A percentile compares a stretch with the other conserved stretches of the same genome.
Evolutionary conservation across 2,329 filamentous ascomycete genomes (phyloP).

Genomic region (Ophiostoma himal-ulmi): DNA sequence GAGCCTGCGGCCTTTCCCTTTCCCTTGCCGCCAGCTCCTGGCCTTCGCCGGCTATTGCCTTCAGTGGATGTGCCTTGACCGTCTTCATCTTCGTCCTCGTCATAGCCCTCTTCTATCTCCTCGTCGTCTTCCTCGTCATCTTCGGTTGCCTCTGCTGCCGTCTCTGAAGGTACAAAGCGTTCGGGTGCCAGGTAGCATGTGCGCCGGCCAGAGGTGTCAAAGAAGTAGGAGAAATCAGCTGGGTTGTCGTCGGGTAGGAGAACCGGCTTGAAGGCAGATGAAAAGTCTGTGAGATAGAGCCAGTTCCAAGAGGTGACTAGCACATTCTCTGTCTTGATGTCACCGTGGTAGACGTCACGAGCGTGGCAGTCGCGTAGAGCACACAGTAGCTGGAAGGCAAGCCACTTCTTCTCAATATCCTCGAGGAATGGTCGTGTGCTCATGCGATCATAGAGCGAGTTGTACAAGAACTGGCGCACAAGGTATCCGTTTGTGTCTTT

Average conservation of each 20-base stretch:
- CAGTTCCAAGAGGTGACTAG: slow-evolving; percentile 99
- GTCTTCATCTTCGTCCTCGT: slow-evolving; percentile 7
- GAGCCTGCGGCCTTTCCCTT: background rate
- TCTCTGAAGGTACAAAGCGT: slow-evolving; percentile 70
- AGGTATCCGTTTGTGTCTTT: slow-evolving; percentile 88
- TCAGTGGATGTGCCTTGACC: background rate
- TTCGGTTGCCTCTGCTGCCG: slow-evolving; percentile 37
- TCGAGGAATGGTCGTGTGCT: slow-evolving; percentile 95
- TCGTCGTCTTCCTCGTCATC: slow-evolving; percentile 28
- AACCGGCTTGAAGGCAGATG: slow-evolving; percentile 88
- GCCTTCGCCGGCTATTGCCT: background rate
- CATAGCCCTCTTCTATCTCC: slow-evolving; percentile 50
- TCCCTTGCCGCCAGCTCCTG: background rate
- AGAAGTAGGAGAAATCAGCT: slow-evolving; percentile 95
- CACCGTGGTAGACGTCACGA: slow-evolving; percentile 85
- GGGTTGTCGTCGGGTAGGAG: slow-evolving; percentile 94
- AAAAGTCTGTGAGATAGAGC: slow-evolving; percentile 97
- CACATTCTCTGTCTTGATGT: slow-evolving; percentile 97
- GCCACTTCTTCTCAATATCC: slow-evolving; percentile 98
- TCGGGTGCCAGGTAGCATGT: slow-evolving; percentile 96
- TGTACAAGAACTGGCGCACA: slow-evolving; percentile 91
- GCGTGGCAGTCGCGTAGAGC: slow-evolving; percentile 87
- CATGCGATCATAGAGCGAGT: slow-evolving; percentile 92
- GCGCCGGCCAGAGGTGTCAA: slow-evolving; percentile 83
- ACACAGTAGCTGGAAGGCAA: slow-evolving; percentile 90